phyloP scores from a whole-genome alignment of 2,329 filamentous ascomycete species.

The Diaporthe humulicola region DNA sequence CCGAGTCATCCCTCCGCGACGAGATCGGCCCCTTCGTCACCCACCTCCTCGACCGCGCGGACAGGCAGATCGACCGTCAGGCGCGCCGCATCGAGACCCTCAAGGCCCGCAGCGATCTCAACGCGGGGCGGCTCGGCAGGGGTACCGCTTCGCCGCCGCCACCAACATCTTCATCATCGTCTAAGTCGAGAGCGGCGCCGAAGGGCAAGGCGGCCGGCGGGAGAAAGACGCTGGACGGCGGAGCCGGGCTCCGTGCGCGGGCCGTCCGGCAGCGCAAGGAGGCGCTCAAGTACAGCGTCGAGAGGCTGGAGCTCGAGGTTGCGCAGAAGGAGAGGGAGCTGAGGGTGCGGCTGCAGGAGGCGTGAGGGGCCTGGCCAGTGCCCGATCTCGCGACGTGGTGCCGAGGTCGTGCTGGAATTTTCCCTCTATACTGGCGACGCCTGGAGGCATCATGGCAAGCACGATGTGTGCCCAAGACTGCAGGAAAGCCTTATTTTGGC shows the following conservation, averaged over 20 bases:
- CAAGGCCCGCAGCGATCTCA: conserved; percentile 85
- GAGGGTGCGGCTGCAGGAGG: conserved; percentile 61
- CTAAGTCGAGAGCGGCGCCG: background rate
- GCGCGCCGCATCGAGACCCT: conserved; percentile 86
- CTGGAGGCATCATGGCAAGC: background rate
- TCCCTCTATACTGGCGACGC: too few relatives aligned
- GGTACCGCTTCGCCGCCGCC: conserved; percentile 32
- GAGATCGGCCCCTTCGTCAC: conserved; percentile 91
- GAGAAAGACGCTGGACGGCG: conserved; percentile 62
- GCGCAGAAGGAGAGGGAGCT: conserved; percentile 77
- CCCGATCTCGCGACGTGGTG: background rate
- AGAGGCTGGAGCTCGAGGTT: conserved; percentile 88
- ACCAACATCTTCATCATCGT: background rate
- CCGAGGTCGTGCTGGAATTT: too few relatives aligned
- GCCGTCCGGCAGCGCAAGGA: conserved; percentile 86
- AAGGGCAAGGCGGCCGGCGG: conserved; percentile 42
- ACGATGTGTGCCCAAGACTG: background rate
- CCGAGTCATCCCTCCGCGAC: conserved; percentile 86
- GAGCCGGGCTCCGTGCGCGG: conserved; percentile 64
- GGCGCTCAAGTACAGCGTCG: conserved; percentile 86
- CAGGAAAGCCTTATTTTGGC: background rate
- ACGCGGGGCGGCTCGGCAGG: conserved; percentile 75
- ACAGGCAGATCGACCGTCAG: conserved; percentile 85
- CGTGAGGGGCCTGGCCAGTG: conserved; percentile 32
- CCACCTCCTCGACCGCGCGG: conserved; percentile 83